Evolutionary conservation across 2,329 filamentous ascomycete genomes (phyloP).

Genomic region (Aspergillus piperis): DNA sequence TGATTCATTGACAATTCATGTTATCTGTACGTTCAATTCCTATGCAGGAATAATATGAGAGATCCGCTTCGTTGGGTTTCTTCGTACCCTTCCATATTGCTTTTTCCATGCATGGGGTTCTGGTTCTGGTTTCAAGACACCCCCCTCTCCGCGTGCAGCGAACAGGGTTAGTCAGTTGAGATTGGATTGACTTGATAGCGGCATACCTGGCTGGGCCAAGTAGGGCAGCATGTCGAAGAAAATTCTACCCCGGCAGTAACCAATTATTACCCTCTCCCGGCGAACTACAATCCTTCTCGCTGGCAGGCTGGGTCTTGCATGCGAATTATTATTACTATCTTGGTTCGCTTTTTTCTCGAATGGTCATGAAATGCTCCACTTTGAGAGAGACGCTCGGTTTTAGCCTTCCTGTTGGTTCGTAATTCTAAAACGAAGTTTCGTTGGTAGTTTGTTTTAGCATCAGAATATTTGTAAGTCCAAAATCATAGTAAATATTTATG

Average conservation of each 20-base stretch:
- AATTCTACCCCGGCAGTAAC: constrained; percentile 3
- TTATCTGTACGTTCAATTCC: too few species aligned
- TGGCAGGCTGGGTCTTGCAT: background rate
- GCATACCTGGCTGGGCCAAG: constrained; percentile 7
- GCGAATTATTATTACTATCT: background rate
- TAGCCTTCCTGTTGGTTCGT: too few species aligned
- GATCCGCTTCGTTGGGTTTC: background rate
- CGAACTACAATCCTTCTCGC: background rate
- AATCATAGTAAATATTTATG: background rate
- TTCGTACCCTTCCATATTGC: background rate
- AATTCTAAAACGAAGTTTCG: too few species aligned
- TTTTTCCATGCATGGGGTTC: background rate
- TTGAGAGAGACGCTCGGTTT: too few species aligned
- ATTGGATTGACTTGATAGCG: constrained; percentile 10
- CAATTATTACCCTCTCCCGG: constrained; percentile 3
- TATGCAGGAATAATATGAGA: too few species aligned
- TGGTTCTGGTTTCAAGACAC: background rate
- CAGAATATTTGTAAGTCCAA: background rate
- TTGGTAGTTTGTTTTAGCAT: too few species aligned
- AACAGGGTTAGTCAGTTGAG: background rate
- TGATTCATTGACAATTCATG: too few species aligned
- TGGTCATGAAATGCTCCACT: background rate
- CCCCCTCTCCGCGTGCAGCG: background rate
- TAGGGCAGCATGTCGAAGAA: constrained; percentile 17
- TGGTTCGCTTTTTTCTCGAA: background rate